Base-by-base conservation (phyloP, 202 grass and related monocot species). In the Panicum hallii region DNA sequence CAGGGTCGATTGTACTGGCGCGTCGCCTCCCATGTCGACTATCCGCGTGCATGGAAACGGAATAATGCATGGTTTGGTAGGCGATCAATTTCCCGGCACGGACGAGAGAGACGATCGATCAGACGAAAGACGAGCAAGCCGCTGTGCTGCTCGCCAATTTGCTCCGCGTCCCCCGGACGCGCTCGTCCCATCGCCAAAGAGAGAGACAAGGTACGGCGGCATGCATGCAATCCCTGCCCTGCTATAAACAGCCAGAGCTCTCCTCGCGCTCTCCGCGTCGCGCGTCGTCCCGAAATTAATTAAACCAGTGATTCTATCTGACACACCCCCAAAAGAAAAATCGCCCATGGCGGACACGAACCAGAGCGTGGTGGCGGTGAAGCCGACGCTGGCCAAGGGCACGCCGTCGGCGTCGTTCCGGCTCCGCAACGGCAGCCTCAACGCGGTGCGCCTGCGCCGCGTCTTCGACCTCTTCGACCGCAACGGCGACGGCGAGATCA, bases 391-490 rank as follows among this genome's bases (percentile, higher is more conserved):
- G 34, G 79, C 72, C 0, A 87, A 81, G 46, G 81, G 48, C 1
- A 67, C 56, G 19, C 82, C 91, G 9, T 92, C 85, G 50, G 80
- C 90, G 16, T 97, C 94, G 43, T 97, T 94, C 89, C 94, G 94
- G 1, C 94, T 97, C 19, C 94, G 94, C 47, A 97, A 86, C 65
- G 87, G 90, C 38, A 97, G 94, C 89, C 89, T 97, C 5, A 97
- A 97, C 65, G 85, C 91, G 9, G 84, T 97, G 19, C 91, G 91
- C 1, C 94, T 94, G 1, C 91, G 91, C 3, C 89, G 91, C 20
- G 80, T 97, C 61, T 97, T 97, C 85, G 94, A 97, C 80, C 82
- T 97, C 11, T 97, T 97, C 76, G 94, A 97, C 89, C 71, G 80
- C 62, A 92, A 97, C 79, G 85, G 89, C 72, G 91, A 97, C 79